These are phyloP conservation scores for Betula pendula DNA, from an alignment of 306 rosid genomes.

Conservation along the genomic window DNA sequence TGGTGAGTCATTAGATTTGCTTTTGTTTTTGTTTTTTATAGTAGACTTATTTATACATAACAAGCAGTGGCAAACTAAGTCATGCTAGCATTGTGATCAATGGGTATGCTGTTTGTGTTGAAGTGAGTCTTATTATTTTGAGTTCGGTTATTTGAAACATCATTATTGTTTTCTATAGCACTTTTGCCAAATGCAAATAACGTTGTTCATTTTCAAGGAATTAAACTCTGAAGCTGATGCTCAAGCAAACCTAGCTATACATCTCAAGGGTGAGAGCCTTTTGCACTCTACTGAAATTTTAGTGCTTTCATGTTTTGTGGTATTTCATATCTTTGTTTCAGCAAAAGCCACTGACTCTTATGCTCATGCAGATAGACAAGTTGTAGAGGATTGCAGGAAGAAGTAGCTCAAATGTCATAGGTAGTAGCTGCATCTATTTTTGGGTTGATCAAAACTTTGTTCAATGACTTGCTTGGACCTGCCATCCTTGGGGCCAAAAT, in stretches of 20 bases:
- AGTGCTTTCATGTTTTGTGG: neutral
- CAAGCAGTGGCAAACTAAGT: neutral
- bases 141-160: neutral
- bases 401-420: slow-evolving; percentile 3
- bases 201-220: slow-evolving; percentile 47
- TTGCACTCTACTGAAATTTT: slow-evolving; percentile 1
- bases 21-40: neutral
- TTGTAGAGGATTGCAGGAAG: slow-evolving; percentile 51
- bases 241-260: slow-evolving; percentile 65
- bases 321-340: neutral
- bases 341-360: slow-evolving; percentile 20
- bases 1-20: neutral
- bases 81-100: neutral
- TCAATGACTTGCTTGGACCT: neutral
- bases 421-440: neutral
- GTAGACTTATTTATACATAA: neutral
- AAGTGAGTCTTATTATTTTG: neutral
- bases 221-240: slow-evolving; percentile 74
- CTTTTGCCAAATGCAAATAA: slow-evolving; percentile 3
- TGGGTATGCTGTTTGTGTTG: neutral
- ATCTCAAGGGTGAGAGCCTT: slow-evolving; percentile 56
- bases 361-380: slow-evolving; percentile 67
- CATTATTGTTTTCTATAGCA: neutral
- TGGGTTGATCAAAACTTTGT: neutral
- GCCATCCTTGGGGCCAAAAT: neutral